A percentile compares a stretch with the other conserved stretches of the same genome.
These are phyloP conservation scores for Draba incana DNA, from an alignment of 345 rosid species.

Conservation along the genomic window DNA sequence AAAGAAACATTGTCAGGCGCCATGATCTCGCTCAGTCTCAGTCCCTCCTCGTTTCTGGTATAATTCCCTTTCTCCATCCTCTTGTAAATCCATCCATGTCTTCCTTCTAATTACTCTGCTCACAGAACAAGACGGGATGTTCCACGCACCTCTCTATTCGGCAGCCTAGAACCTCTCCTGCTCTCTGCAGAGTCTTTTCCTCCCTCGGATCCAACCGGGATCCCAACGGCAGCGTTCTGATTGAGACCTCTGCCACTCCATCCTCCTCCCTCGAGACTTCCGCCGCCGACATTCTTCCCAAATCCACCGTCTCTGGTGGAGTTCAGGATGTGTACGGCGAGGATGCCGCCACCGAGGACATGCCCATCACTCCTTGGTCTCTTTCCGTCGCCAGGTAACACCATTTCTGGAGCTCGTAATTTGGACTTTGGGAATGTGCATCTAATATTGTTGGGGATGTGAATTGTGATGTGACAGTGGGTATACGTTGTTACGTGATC, in stretches of 20 bases:
- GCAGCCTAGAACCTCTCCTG: slow-evolving; percentile 41
- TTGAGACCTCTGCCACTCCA: slow-evolving; percentile 47
- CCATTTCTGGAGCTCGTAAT: neutral
- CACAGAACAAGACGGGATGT: slow-evolving; percentile 57
- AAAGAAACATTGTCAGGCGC: slow-evolving; percentile 20
- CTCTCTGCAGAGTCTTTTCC: slow-evolving; percentile 49
- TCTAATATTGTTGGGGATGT: too few species aligned
- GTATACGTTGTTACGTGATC: slow-evolving; percentile 91
- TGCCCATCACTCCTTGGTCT: slow-evolving; percentile 83
- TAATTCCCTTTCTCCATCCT: slow-evolving; percentile 7
- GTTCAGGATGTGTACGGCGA: slow-evolving; percentile 70
- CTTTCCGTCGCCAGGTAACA: slow-evolving; percentile 76
- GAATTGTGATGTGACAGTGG: slow-evolving; percentile 56
- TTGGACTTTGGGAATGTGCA: neutral
- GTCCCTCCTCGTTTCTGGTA: slow-evolving; percentile 56
- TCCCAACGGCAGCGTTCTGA: slow-evolving; percentile 49
- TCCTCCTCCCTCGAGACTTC: slow-evolving; percentile 41
- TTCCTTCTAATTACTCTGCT: neutral
- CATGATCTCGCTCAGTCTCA: slow-evolving; percentile 58
- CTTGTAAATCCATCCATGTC: neutral
- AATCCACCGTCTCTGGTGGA: slow-evolving; percentile 55
- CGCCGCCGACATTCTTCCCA: slow-evolving; percentile 53
- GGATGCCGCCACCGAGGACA: slow-evolving; percentile 72
- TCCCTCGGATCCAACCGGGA: slow-evolving; percentile 48
- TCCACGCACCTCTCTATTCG: slow-evolving; percentile 46